Base-by-base conservation (phyloP, 2,329 filamentous ascomycete species). In the Bipolaris cookei region DNA sequence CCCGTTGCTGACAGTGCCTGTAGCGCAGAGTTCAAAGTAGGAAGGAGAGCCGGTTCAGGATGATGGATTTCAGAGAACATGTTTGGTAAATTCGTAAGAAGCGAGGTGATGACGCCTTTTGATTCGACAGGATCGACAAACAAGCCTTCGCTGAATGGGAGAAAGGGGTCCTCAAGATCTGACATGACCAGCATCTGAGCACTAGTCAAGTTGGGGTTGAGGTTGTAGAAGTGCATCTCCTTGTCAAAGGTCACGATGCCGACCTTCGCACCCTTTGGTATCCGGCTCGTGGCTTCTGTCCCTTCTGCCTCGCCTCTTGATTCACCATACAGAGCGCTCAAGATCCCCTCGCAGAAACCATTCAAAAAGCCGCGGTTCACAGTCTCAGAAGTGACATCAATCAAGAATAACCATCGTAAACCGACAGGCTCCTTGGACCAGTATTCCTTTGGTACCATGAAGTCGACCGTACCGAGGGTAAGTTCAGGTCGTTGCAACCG, bases 111-210 rank as follows among this genome's bases (percentile, higher is more conserved):
- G 69, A 96, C 88, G 21, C 87, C 81, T 82, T 90, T 94, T 43
- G 92, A 95, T 75, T 97, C 91, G 67, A 92, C 88, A 1, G 95
- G 92, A 75, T 99, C 94, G 14, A 98, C 94, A 75, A 98, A 98
- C 8, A 99, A 83, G 14, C 94, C 93, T 56, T 96, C 90, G 62
- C 90, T 92, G 16, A 99, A 82, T 2, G 95, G 93, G 14, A 98
- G 88, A 74, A 99, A 99, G 0, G 95, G 95, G 65, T 99, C 95
- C 69, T 98, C 93, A 46, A 99, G 85, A 73, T 99, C 95, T 3
- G 95, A 91, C 91, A 99, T 97, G 48, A 99, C 93, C 82, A 99
- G 87, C 92, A 99, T 97, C 73, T 99, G 95, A 8, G 95, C 92
- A 78, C 92, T 88, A 53, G 95, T 89, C 39, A 97, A 81, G 38